These are phyloP conservation scores for Amanita exitialis DNA, from an alignment of 768 basidiomycete species.

Conservation along the genomic window DNA sequence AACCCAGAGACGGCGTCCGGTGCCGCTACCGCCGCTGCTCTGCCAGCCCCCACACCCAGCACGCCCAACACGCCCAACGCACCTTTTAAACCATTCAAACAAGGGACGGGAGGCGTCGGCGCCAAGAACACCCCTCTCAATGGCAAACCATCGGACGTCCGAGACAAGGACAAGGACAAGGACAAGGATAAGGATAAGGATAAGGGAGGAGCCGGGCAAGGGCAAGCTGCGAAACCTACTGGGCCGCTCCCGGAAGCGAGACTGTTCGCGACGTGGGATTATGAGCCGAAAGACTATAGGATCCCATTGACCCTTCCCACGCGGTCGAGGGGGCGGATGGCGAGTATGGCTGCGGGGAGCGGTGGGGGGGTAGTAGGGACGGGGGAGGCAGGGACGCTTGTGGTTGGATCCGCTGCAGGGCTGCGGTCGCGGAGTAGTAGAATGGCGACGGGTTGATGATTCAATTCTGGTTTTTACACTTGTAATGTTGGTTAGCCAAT, in stretches of 20 bases:
- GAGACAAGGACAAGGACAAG: conserved; percentile 4
- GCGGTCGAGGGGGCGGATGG: conserved; percentile 22
- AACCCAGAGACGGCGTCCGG: conserved; percentile 13
- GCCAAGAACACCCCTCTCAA: conserved; percentile 17
- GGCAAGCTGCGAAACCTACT: conserved; percentile 14
- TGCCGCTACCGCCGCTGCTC: conserved; percentile 12
- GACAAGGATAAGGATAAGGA: conserved; percentile 10
- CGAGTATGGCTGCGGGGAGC: conserved; percentile 17
- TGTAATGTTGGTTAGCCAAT: too few relatives aligned
- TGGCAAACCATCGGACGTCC: conserved; percentile 11
- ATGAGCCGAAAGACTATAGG: conserved; percentile 38
- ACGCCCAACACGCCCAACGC: conserved; percentile 13
- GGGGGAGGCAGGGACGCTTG: too few relatives aligned
- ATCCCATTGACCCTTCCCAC: conserved; percentile 19
- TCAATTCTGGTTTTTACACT: too few relatives aligned
- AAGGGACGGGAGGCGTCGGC: too few relatives aligned
- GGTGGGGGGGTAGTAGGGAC: not conserved
- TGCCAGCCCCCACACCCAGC: conserved; percentile 17
- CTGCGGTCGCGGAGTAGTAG: conserved; percentile 3
- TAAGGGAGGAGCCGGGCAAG: not conserved
- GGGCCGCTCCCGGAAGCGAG: conserved; percentile 39
- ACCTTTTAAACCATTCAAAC: too few relatives aligned
- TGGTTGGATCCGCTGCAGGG: not conserved
- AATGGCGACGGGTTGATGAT: not conserved
- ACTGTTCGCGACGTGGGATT: conserved; percentile 49